Percentiles rank a stretch among this genome's conserved stretches.
These are phyloP conservation scores for Diaporthe sp. DNA, from an alignment of 2,329 filamentous ascomycete genomes.

Conservation along the genomic window DNA sequence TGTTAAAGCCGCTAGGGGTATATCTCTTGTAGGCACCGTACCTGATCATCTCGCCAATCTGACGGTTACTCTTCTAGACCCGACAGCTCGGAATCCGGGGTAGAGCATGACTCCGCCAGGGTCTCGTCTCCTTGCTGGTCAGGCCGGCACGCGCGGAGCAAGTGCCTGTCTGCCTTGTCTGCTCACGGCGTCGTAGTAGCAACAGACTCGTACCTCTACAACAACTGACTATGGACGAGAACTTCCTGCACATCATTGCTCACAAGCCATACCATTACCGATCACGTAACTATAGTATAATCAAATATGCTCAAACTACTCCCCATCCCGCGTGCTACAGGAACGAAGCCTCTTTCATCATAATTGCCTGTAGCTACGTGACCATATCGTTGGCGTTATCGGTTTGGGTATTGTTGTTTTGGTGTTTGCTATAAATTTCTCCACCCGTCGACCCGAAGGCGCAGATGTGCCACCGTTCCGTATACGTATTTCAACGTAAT, in stretches of 20 bases:
- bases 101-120: constrained; percentile 1
- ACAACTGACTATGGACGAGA: neutral
- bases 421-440: neutral
- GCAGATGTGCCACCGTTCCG: neutral
- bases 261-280: neutral
- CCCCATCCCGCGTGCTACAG: neutral
- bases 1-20: neutral
- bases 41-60: constrained; percentile 16
- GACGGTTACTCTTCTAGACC: neutral
- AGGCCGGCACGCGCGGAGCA: neutral
- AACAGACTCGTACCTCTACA: neutral
- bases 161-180: neutral
- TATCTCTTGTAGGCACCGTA: neutral
- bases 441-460: neutral
- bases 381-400: neutral
- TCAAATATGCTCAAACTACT: neutral
- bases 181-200: neutral
- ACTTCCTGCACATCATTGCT: neutral
- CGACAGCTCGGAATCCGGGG: constrained; percentile 26
- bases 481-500: too few relatives aligned
- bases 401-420: neutral
- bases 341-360: neutral
- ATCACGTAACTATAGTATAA: neutral
- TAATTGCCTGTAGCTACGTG: neutral
- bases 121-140: neutral